These are phyloP conservation scores for Pleurotus salmoneostramineus DNA, from an alignment of 768 basidiomycete genomes.

Conservation along the genomic window DNA sequence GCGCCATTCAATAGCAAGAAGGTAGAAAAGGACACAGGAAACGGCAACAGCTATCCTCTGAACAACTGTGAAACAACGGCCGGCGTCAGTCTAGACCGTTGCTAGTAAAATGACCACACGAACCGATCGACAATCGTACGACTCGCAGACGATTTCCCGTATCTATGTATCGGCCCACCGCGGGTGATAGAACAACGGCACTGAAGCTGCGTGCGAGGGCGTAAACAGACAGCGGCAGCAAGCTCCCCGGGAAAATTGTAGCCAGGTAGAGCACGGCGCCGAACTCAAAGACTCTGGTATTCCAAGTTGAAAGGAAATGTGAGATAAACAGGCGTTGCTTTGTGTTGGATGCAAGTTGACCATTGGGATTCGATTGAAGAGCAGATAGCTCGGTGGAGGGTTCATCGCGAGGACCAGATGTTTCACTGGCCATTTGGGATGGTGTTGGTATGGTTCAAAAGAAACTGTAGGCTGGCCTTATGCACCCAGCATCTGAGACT, in stretches of 20 bases:
- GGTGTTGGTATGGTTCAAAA: too few species aligned
- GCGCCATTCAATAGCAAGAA: slow-evolving; percentile 1
- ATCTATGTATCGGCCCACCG: slow-evolving; percentile 20
- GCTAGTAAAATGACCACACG: background rate
- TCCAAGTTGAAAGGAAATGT: slow-evolving; percentile 26
- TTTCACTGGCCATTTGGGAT: too few species aligned
- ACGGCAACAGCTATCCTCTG: slow-evolving; percentile 17
- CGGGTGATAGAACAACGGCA: slow-evolving; percentile 17
- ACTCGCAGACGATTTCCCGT: slow-evolving; percentile 14
- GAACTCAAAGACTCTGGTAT: slow-evolving; percentile 24
- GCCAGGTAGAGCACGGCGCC: slow-evolving; percentile 22
- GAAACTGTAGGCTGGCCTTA: too few species aligned
- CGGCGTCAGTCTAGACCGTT: background rate
- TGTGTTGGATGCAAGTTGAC: background rate
- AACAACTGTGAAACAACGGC: slow-evolving; percentile 8
- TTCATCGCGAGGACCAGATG: too few species aligned
- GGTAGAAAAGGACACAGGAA: slow-evolving; percentile 19
- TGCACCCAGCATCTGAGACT: too few species aligned
- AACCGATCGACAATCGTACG: slow-evolving; percentile 20
- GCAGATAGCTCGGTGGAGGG: too few species aligned
- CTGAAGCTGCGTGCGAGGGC: slow-evolving; percentile 18
- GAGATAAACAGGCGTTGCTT: slow-evolving; percentile 17
- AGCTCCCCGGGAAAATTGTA: slow-evolving; percentile 18
- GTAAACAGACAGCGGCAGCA: slow-evolving; percentile 22
- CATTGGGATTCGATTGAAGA: too few species aligned